A percentile compares a stretch with the other conserved stretches of the same genome.
phyloP scores from a whole-genome alignment of 2,329 filamentous ascomycete species.

The Cladophialophora carrionii region DNA sequence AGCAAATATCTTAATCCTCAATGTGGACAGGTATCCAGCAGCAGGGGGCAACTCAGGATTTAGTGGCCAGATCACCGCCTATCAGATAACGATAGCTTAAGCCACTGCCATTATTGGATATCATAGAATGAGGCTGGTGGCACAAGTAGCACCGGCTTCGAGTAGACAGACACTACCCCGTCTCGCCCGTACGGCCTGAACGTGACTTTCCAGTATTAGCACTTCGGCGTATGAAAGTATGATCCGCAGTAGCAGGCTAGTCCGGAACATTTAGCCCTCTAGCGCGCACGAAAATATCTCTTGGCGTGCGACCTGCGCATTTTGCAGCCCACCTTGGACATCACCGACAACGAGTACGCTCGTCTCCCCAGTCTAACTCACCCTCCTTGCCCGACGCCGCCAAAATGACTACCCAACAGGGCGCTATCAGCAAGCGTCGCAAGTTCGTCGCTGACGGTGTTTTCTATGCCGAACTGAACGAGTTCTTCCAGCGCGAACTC shows the following conservation, averaged over 20 bases:
- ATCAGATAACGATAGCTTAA: no score
- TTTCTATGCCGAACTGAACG: constrained; percentile 99
- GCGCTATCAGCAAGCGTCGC: constrained; percentile 57
- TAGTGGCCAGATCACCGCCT: no score
- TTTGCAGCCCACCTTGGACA: background rate
- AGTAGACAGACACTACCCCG: no score
- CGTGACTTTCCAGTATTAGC: background rate
- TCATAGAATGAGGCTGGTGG: no score
- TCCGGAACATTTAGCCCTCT: background rate
- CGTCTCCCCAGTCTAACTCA: background rate
- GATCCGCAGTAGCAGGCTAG: background rate
- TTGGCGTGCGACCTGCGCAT: constrained; percentile 18
- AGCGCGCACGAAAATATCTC: constrained; percentile 19
- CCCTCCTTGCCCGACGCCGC: background rate
- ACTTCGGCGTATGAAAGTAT: background rate
- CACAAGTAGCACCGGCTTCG: no score
- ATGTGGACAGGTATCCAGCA: no score
- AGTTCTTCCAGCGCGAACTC: constrained; percentile 99
- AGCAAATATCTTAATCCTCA: no score
- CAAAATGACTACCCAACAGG: constrained; percentile 55
- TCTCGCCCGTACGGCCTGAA: no score
- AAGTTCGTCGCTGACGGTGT: constrained; percentile 97
- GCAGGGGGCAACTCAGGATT: no score
- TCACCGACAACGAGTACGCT: background rate
- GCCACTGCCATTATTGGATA: no score